Conservation (phyloP, 2,329 filamentous ascomycete species). For the Annulohypoxylon truncatum region DNA sequence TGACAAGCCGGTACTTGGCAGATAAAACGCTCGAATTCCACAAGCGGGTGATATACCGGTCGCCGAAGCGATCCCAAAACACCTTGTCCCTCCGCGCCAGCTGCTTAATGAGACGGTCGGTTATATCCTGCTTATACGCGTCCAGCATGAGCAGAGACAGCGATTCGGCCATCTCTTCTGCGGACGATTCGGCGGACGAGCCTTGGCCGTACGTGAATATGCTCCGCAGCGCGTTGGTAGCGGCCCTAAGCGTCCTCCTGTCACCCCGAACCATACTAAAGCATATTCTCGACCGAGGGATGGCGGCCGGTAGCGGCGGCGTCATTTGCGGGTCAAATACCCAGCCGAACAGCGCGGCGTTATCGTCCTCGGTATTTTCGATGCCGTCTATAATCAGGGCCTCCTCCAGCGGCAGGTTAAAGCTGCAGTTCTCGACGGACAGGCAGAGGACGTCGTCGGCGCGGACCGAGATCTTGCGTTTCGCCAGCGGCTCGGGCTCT, state of each 20-base stretch:
- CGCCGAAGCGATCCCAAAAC: slow-evolving; percentile 48
- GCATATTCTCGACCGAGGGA: slow-evolving; percentile 40
- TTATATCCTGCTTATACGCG: slow-evolving; percentile 28
- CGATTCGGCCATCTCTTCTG: background rate
- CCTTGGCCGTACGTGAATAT: slow-evolving; percentile 27
- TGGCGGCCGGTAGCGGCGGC: slow-evolving; percentile 34
- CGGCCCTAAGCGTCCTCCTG: slow-evolving; percentile 13
- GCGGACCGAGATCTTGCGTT: slow-evolving; percentile 42
- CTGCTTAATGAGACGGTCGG: slow-evolving; percentile 23
- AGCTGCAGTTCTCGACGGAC: slow-evolving; percentile 51
- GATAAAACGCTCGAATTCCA: slow-evolving; percentile 11
- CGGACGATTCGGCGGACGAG: background rate
- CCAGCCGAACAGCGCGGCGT: slow-evolving; percentile 23
- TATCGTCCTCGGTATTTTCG: background rate
- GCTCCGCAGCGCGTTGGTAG: slow-evolving; percentile 28
- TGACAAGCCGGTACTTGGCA: slow-evolving; percentile 37
- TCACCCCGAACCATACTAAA: slow-evolving; percentile 36
- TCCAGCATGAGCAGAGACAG: slow-evolving; percentile 43
- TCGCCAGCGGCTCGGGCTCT: slow-evolving; percentile 37
- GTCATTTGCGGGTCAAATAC: slow-evolving; percentile 48
- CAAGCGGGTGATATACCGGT: slow-evolving; percentile 44
- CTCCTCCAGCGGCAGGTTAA: slow-evolving; percentile 49
- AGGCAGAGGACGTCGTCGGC: slow-evolving; percentile 46
- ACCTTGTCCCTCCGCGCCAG: slow-evolving; percentile 26
- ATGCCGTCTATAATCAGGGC: slow-evolving; percentile 8